phyloP scores from a whole-genome alignment of 2,329 filamentous ascomycete genomes.

The Clonostachys byssicola region DNA sequence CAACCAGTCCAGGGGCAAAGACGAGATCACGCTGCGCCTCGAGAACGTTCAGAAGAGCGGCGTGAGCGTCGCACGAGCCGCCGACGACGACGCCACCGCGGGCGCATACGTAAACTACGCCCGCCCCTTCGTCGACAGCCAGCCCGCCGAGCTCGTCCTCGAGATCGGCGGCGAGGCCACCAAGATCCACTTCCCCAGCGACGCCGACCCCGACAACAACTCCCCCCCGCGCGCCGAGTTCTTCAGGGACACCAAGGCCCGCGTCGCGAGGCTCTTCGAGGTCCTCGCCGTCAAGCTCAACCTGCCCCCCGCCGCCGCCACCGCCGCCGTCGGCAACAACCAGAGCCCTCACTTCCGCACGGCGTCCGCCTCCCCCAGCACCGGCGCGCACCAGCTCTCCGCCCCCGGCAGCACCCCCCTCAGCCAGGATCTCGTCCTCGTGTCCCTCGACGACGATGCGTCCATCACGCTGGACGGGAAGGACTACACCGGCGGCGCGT shows the following conservation, averaged over 20 bases:
- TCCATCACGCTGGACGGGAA: conserved; percentile 56
- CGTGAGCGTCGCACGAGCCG: conserved; percentile 48
- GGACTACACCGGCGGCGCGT: conserved; percentile 25
- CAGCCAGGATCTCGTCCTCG: conserved; percentile 65
- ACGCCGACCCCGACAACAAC: conserved; percentile 5
- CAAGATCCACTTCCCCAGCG: conserved; percentile 40
- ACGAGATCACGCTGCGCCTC: conserved; percentile 76
- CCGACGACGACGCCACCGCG: conserved; percentile 5
- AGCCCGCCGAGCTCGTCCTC: conserved; percentile 68
- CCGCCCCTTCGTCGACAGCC: conserved; percentile 79
- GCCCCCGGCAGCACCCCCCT: conserved; percentile 67
- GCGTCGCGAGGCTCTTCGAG: conserved; percentile 70
- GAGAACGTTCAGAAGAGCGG: conserved; percentile 89
- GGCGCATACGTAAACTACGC: conserved; percentile 69
- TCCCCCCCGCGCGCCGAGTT: conserved; percentile 61
- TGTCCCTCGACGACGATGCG: conserved; percentile 57
- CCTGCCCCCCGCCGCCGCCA: conserved; percentile 54
- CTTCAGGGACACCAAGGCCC: conserved; percentile 63
- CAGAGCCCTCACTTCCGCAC: conserved; percentile 24
- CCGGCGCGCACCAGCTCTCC: conserved; percentile 38
- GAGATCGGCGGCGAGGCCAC: conserved; percentile 72
- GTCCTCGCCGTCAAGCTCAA: conserved; percentile 80
- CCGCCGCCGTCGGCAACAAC: conserved; percentile 54
- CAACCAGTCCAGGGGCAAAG: conserved; percentile 63
- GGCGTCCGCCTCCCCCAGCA: background rate